These are phyloP conservation scores for Trichoderma simmonsii DNA, from an alignment of 2,329 filamentous ascomycete species.

Conservation along the genomic window DNA sequence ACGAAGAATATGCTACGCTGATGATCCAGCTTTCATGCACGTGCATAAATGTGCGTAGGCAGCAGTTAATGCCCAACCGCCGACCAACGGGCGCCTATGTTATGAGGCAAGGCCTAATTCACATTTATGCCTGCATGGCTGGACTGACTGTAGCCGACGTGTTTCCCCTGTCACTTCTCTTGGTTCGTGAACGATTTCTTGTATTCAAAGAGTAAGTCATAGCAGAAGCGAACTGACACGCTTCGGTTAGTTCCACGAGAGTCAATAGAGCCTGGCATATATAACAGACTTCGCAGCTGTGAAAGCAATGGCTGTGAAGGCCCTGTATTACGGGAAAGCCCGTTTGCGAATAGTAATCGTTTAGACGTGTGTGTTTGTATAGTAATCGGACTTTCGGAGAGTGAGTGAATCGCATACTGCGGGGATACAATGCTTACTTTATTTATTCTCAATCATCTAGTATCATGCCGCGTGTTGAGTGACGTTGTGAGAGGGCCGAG, in stretches of 20 bases:
- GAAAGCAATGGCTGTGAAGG: too few species aligned
- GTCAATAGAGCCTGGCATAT: too few species aligned
- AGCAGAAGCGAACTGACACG: too few species aligned
- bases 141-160: too few species aligned
- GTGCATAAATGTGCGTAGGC: not conserved
- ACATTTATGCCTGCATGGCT: too few species aligned
- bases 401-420: not conserved
- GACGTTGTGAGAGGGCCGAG: not conserved
- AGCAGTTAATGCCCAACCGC: not conserved
- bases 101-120: not conserved
- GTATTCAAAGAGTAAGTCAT: too few species aligned
- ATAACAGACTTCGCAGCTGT: too few species aligned
- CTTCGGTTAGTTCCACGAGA: too few species aligned
- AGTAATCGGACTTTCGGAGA: not conserved
- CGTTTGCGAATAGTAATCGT: not conserved
- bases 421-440: not conserved
- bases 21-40: not conserved
- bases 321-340: not conserved
- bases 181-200: too few species aligned
- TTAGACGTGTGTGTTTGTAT: not conserved
- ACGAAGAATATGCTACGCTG: not conserved
- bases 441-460: not conserved
- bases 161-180: too few species aligned
- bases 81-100: not conserved
- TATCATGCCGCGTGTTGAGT: not conserved